Conservation (phyloP, 495 filamentous ascomycete genomes). For the Aspergillus heteromorphus region DNA sequence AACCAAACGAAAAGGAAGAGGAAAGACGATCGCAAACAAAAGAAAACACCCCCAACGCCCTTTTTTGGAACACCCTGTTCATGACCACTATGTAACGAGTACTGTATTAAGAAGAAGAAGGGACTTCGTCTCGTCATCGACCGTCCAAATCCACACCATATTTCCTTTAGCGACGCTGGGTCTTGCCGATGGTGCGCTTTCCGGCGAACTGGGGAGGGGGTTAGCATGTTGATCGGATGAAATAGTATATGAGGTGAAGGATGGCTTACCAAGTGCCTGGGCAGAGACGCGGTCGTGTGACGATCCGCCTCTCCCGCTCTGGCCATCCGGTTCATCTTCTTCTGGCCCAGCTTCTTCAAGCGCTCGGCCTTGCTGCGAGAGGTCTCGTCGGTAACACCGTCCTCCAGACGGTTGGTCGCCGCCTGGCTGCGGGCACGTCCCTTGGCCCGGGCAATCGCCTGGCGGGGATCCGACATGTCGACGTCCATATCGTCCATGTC, state of each 20-base stretch:
- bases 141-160: conserved; percentile 1
- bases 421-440: conserved; percentile 72
- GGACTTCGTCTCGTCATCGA: conserved; percentile 25
- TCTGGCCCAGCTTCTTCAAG: conserved; percentile 81
- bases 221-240: conserved; percentile 7
- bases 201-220: conserved; percentile 42
- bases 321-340: conserved; percentile 98
- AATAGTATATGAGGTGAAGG: background rate
- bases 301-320: conserved; percentile 94
- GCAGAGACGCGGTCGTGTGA: conserved; percentile 72
- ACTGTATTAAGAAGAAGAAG: conserved; percentile 26
- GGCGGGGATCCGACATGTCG: conserved; percentile 53
- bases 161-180: conserved; percentile 45
- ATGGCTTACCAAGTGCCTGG: conserved; percentile 83
- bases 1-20: conserved; percentile 3
- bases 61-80: conserved; percentile 19
- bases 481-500: conserved; percentile 79
- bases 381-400: conserved; percentile 53
- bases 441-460: conserved; percentile 66
- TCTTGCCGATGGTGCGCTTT: conserved; percentile 57
- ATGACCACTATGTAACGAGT: conserved; percentile 14
- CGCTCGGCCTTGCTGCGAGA: conserved; percentile 75
- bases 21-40: background rate
- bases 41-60: conserved; percentile 19
- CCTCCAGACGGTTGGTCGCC: conserved; percentile 72